Conservation (phyloP, 2,329 filamentous ascomycete species). For the Hyphodiscus sp. region DNA sequence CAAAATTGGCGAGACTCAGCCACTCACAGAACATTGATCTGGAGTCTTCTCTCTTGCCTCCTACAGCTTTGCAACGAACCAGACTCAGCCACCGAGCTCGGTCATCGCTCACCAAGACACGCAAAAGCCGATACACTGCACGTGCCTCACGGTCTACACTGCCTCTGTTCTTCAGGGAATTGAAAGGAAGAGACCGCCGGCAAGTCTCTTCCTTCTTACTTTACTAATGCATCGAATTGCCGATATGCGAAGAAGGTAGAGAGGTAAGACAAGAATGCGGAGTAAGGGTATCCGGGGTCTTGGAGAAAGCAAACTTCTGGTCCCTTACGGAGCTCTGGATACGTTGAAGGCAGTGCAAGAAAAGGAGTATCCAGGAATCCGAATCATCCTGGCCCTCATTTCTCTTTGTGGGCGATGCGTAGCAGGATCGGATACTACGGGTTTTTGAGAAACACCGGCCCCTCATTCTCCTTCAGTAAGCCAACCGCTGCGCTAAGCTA, state of each 20-base stretch:
- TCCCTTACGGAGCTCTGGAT: background rate
- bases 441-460: too few species aligned
- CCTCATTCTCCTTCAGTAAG: too few species aligned
- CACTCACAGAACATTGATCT: background rate
- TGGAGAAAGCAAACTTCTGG: background rate
- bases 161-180: background rate
- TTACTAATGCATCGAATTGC: background rate
- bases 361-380: background rate
- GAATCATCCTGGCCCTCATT: background rate
- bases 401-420: background rate
- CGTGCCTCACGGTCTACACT: background rate
- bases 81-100: background rate
- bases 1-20: background rate
- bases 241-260: background rate
- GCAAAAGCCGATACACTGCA: background rate
- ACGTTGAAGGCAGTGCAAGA: background rate
- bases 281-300: background rate
- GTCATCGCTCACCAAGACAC: background rate
- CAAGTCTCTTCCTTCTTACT: background rate
- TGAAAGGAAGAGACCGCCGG: background rate
- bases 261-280: background rate
- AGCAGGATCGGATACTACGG: too few species aligned
- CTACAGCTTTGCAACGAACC: background rate
- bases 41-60: background rate
- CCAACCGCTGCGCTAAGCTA: too few species aligned